Evolutionary conservation across 2,329 filamentous ascomycete species (phyloP).

Genomic region (Neonectria coccinea): DNA sequence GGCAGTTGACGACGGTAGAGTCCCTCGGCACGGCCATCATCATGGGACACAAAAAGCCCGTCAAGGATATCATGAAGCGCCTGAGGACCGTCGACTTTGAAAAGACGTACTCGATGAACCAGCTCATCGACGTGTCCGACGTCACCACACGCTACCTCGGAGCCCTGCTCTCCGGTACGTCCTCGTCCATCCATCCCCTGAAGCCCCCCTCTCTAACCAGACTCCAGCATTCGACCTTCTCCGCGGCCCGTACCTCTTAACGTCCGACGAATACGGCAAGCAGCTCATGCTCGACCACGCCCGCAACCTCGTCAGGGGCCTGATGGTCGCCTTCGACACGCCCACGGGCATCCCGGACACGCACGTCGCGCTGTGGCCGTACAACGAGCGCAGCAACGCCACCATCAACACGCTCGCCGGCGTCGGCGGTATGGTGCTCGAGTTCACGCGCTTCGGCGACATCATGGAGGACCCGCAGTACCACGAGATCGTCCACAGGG

Average conservation of each 20-base stretch:
- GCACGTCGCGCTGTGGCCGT: background rate
- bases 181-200: too few species aligned
- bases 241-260: background rate
- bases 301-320: background rate
- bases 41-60: background rate
- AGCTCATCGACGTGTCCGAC: background rate
- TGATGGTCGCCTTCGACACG: constrained; percentile 1
- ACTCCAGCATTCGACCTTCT: background rate
- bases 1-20: background rate
- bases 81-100: background rate
- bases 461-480: background rate
- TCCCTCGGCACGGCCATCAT: background rate
- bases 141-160: background rate
- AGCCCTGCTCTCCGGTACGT: background rate
- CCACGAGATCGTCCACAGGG: background rate
- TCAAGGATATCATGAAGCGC: background rate
- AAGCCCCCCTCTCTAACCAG: background rate
- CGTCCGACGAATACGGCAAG: background rate
- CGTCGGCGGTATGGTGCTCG: background rate
- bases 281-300: background rate
- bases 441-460: constrained; percentile 4
- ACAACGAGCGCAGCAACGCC: background rate
- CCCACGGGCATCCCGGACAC: background rate
- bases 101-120: background rate
- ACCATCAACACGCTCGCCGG: background rate